Percentiles rank a stretch among this genome's conserved stretches.
Evolutionary conservation across 2,329 filamentous ascomycete genomes (phyloP).

Genomic region (Arthroderma sp.): DNA sequence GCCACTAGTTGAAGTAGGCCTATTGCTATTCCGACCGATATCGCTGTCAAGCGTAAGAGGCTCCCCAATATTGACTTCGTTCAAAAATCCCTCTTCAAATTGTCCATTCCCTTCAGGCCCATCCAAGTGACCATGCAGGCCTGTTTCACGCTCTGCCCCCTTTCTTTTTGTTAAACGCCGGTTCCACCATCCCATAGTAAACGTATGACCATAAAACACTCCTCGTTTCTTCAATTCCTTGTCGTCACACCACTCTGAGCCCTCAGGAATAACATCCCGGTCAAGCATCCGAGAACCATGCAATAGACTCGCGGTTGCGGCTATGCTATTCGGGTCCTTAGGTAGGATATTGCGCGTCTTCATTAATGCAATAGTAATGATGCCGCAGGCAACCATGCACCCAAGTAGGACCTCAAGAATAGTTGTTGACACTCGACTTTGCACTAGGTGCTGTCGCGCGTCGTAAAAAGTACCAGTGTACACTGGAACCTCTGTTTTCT

Average conservation of each 20-base stretch:
- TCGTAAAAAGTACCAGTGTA: background rate
- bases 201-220: conserved; percentile 3
- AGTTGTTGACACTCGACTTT: conserved; percentile 12
- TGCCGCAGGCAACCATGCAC: conserved; percentile 12
- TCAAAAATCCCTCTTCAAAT: too few species aligned
- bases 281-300: conserved; percentile 13
- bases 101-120: too few species aligned
- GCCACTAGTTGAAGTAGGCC: too few species aligned
- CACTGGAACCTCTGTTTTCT: background rate
- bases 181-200: conserved; percentile 10
- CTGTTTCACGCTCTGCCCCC: too few species aligned
- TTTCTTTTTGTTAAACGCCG: too few species aligned
- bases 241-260: conserved; percentile 12
- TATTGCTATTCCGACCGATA: too few species aligned
- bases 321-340: conserved; percentile 17
- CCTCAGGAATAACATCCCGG: conserved; percentile 7
- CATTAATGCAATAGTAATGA: conserved; percentile 8
- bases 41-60: too few species aligned
- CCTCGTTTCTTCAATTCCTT: conserved; percentile 7
- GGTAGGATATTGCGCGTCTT: conserved; percentile 13
- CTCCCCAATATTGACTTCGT: too few species aligned
- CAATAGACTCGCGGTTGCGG: conserved; percentile 14
- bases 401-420: conserved; percentile 13
- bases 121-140: too few species aligned
- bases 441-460: conserved; percentile 10